Base-by-base conservation (phyloP, 2,329 filamentous ascomycete genomes). In the Aotearoamyces nothofagi region DNA sequence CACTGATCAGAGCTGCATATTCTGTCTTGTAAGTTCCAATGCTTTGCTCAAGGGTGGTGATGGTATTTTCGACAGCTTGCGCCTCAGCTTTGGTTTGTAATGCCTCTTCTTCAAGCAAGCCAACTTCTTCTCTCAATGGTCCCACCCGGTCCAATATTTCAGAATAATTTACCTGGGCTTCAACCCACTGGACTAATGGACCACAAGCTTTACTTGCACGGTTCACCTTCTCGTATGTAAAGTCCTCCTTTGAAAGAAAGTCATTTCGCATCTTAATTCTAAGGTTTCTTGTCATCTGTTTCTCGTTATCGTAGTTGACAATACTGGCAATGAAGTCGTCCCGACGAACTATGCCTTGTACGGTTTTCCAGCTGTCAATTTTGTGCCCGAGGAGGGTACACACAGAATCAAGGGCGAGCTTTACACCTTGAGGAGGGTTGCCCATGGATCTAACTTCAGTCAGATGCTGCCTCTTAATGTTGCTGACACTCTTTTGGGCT, bases 291-390 rank as follows among this genome's bases (percentile, higher is more conserved):
- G 87, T 98, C 87, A 98, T 96, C 53, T 90, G 78, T 50, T 66
- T 76, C 54, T 90, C 86, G 47, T 94, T 98, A 60, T 94, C 81
- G 49, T 94, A 98, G 52, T 83, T 84, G 53, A 96, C 80, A 46
- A 98, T 98, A 56, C 82, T 94, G 27, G 84, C 81, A 54, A 98
- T 96, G 56, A 98, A 98, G 49, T 96, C 87, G 46, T 96, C 90
- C 33, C 74, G 73, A 44, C 87, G 81, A 34, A 98, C 74, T 37
- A 96, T 79, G 29, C 69, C 76, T 52, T 92, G 80, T 35, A 96
- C 83, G 9, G 72, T 75, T 60, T 86, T 93, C 90, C 90, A 98
- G 49, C 80, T 82, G 33, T 76, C 70, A 35, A 83, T 77, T 53
- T 79, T 90, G 57, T 96, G 83, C 9, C 87, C 87, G 31, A 98